phyloP scores from a whole-genome alignment of 768 basidiomycete genomes.

The Kwoniella sp. region DNA sequence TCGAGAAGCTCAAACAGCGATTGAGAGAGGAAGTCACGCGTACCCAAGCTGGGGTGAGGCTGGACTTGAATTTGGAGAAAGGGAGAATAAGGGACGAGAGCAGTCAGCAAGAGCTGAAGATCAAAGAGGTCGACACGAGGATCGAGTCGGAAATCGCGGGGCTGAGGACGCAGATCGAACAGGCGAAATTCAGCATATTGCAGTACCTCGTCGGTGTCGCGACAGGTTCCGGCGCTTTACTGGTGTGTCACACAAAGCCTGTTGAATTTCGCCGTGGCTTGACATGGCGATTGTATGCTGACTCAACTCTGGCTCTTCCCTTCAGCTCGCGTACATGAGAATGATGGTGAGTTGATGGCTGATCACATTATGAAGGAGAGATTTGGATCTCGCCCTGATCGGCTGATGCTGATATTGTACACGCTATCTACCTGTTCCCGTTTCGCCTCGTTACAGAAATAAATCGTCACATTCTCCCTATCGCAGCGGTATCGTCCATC shows the following conservation, averaged over 20 bases:
- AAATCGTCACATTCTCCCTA: too few species aligned
- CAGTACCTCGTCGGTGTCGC: slow-evolving; percentile 58
- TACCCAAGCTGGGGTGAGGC: slow-evolving; percentile 87
- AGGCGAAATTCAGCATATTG: slow-evolving; percentile 58
- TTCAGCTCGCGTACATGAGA: slow-evolving; percentile 48
- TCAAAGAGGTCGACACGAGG: slow-evolving; percentile 94
- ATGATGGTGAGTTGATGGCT: slow-evolving; percentile 41
- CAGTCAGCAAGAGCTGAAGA: slow-evolving; percentile 87
- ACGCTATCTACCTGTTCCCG: too few species aligned
- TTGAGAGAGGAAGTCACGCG: slow-evolving; percentile 86
- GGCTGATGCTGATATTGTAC: too few species aligned
- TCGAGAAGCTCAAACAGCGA: slow-evolving; percentile 92
- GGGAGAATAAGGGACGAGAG: slow-evolving; percentile 87
- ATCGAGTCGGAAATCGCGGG: slow-evolving; percentile 95
- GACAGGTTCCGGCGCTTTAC: slow-evolving; percentile 55
- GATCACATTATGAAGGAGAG: too few species aligned
- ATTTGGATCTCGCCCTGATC: too few species aligned
- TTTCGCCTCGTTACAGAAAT: too few species aligned
- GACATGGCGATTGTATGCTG: slow-evolving; percentile 2
- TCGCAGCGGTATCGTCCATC: too few species aligned
- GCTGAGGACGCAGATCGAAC: slow-evolving; percentile 65
- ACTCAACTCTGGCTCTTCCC: background rate
- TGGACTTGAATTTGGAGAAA: slow-evolving; percentile 96
- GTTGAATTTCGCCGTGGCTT: background rate
- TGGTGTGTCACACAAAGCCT: slow-evolving; percentile 44